Base-by-base conservation (phyloP, 495 filamentous ascomycete species). In the Hypoxylon subgilvum region DNA sequence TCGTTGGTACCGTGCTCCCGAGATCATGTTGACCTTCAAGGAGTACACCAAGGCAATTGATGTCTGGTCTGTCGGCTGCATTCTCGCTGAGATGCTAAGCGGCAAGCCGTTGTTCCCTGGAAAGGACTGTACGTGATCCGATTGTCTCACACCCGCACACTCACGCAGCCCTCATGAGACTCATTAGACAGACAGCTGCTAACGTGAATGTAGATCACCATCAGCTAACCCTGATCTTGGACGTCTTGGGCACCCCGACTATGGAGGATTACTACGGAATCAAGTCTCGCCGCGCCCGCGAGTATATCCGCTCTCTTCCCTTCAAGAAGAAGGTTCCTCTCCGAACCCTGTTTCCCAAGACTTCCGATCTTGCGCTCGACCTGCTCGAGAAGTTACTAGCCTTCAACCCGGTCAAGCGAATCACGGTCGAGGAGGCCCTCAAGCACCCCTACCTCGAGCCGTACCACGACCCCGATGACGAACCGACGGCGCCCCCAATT, bases 191-290 rank as follows among this genome's bases (percentile, higher is more conserved):
- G 16, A 39, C n/a, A 6, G 23, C 12, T 30, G 69, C 69, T 57
- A 5, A 54, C 57, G 18, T 31, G 43, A 27, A 34, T 41, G 23
- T 55, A 97, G 92, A 99, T 67, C 95, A 99, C 76, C 95, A 99
- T 73, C 95, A 99, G 74, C 81, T 99, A 65, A 99, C 95, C 13
- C 82, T 99, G 32, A 99, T 99, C 67, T 80, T 99, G 59, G 95
- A 99, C 64, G 94, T 99, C 9, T 88, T 99, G 50, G 95, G 95
- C 50, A 99, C 95, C 8, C 95, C 95, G 3, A 99, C 95, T 2
- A 99, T 99, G 95, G 95, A 99, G 72, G 95, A 99, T 67, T 99
- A 99, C 82, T 99, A 99, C 59, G 95, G 95, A 48, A 99, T 99
- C 84, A 97, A 97, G 76, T 99, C 95, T 32, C 89, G 95, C 52